phyloP scores from a whole-genome alignment of 345 rosid species.

The Physaria fendleri region DNA sequence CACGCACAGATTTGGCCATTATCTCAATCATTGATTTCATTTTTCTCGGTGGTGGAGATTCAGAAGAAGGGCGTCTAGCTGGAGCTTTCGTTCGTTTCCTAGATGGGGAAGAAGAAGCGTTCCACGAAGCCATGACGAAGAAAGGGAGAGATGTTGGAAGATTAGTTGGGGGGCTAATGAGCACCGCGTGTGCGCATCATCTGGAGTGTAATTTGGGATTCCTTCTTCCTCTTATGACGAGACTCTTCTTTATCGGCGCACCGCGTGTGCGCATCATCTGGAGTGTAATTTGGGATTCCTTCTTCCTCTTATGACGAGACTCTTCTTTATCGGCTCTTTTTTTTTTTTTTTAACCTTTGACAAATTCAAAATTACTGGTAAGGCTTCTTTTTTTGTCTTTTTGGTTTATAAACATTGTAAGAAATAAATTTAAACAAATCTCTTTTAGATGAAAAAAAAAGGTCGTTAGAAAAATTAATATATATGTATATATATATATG shows the following conservation, averaged over 20 bases:
- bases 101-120: conserved; percentile 34
- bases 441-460: not conserved
- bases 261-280: conserved; percentile 32
- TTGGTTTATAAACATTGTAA: not conserved
- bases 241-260: not conserved
- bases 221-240: conserved; percentile 5
- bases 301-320: not conserved
- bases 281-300: conserved; percentile 23
- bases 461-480: too few species aligned
- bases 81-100: conserved; percentile 45
- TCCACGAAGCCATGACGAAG: conserved; percentile 28
- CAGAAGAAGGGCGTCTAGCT: conserved; percentile 34
- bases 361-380: conserved; percentile 18
- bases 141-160: not conserved
- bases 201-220: conserved; percentile 25
- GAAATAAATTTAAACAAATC: not conserved
- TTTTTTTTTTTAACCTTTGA: conserved; percentile 12
- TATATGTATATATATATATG: too few species aligned
- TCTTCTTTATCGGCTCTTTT: not conserved
- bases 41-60: conserved; percentile 49
- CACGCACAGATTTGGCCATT: conserved; percentile 41
- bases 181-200: conserved; percentile 35
- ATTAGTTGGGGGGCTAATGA: conserved; percentile 30
- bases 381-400: not conserved
- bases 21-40: conserved; percentile 47